phyloP scores from a whole-genome alignment of 805 yeast species.

The Priceomyces medius region DNA sequence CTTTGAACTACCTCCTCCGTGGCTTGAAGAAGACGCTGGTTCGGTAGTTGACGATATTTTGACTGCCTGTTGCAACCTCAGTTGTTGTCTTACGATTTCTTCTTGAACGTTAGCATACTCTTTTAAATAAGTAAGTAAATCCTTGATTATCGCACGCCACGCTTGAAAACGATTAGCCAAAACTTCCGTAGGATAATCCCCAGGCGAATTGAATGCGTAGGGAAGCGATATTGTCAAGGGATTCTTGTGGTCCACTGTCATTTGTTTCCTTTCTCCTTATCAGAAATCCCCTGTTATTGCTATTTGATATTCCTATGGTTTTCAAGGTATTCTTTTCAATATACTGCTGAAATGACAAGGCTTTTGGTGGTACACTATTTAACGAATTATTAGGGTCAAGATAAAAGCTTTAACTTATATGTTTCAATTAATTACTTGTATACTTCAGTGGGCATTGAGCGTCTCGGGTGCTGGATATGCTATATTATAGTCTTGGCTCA shows the following conservation, averaged over 20 bases:
- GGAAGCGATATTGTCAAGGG: conserved; percentile 43
- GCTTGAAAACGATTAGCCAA: conserved; percentile 80
- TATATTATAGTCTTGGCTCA: conserved; percentile 2
- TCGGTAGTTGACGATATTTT: conserved; percentile 16
- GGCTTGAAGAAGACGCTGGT: conserved; percentile 4
- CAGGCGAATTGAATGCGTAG: conserved; percentile 29
- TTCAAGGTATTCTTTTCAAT: not conserved
- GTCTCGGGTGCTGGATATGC: conserved; percentile 4
- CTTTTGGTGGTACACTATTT: not conserved
- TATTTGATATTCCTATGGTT: not conserved
- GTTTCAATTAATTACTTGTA: not conserved
- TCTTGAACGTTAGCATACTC: conserved; percentile 86
- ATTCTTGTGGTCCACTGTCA: conserved; percentile 20
- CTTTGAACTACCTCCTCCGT: conserved; percentile 15
- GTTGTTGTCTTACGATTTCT: conserved; percentile 79
- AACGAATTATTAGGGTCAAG: not conserved
- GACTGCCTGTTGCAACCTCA: conserved; percentile 77
- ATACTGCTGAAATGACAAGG: not conserved
- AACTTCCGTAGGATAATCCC: conserved; percentile 74
- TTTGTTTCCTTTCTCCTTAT: conserved; percentile 1
- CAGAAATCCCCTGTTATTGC: not conserved
- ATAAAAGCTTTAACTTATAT: not conserved
- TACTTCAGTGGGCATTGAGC: conserved; percentile 1
- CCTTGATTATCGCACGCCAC: conserved; percentile 79
- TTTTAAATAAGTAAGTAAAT: conserved; percentile 69